phyloP scores from a whole-genome alignment of 495 filamentous ascomycete genomes.

The Chlorociboria aeruginascens region DNA sequence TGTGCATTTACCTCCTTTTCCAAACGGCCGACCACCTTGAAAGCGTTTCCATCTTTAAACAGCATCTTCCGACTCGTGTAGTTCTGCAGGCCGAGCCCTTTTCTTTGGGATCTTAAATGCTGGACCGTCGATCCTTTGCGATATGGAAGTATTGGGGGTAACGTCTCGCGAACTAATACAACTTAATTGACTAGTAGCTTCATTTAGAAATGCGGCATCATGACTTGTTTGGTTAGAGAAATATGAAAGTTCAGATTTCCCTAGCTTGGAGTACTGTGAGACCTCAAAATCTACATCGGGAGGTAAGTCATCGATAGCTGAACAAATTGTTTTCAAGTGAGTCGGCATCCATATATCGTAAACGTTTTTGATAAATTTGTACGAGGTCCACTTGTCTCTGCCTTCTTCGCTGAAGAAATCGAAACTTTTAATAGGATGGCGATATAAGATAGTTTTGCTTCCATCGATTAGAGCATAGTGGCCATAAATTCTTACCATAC shows the following conservation, averaged over 20 bases:
- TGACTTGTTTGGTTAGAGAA: constrained; percentile 6
- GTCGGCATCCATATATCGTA: constrained; percentile 30
- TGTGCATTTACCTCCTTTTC: too few relatives aligned
- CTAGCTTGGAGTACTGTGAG: neutral
- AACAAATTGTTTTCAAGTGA: constrained; percentile 28
- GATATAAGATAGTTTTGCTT: constrained; percentile 24
- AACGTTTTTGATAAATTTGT: constrained; percentile 20
- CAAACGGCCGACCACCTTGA: too few relatives aligned
- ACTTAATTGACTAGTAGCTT: constrained; percentile 12
- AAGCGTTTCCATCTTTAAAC: too few relatives aligned
- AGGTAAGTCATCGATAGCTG: constrained; percentile 28
- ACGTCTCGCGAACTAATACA: constrained; percentile 10
- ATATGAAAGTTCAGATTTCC: constrained; percentile 9
- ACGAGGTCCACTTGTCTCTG: constrained; percentile 5
- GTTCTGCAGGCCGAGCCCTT: constrained; percentile 3
- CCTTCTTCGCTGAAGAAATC: too few relatives aligned
- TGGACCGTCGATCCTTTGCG: constrained; percentile 3
- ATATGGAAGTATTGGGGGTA: constrained; percentile 6
- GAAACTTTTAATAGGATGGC: constrained; percentile 22
- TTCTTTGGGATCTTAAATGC: constrained; percentile 11
- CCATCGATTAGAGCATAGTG: constrained; percentile 24
- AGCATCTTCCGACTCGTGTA: too few relatives aligned
- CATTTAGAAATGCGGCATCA: constrained; percentile 2
- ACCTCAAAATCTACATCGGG: constrained; percentile 6
- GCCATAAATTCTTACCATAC: constrained; percentile 25